phyloP scores from a whole-genome alignment of 2,329 filamentous ascomycete genomes.

The Pseudopyrenochaeta lycopersici region DNA sequence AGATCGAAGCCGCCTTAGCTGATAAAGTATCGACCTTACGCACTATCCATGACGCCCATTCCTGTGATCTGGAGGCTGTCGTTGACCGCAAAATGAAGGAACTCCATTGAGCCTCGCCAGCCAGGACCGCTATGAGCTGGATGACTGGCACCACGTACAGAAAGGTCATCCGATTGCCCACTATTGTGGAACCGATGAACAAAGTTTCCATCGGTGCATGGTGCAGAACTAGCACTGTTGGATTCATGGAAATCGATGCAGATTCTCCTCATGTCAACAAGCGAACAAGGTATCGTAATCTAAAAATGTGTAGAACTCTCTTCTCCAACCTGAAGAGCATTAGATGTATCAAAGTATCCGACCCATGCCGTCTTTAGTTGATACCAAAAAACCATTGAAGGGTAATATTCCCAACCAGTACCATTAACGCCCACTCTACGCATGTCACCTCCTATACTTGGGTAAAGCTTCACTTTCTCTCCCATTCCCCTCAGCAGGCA shows the following conservation, averaged over 20 bases:
- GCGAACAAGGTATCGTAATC: slow-evolving; percentile 13
- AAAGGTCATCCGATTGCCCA: neutral
- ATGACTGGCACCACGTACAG: no score
- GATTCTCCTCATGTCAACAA: neutral
- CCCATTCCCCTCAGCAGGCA: slow-evolving; percentile 11
- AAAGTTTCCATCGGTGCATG: neutral
- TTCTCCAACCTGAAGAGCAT: neutral
- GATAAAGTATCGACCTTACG: slow-evolving; percentile 24
- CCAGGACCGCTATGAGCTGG: no score
- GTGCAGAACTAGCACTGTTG: no score
- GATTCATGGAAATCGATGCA: neutral
- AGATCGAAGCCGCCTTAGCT: slow-evolving; percentile 36
- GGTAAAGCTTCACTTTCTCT: slow-evolving; percentile 40
- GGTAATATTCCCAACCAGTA: neutral
- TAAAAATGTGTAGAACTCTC: neutral
- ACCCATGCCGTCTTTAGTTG: no score
- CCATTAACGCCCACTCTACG: slow-evolving; percentile 6
- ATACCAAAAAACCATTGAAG: no score
- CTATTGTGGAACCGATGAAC: neutral
- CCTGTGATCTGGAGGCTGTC: slow-evolving; percentile 31
- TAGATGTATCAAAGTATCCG: no score
- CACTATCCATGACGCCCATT: slow-evolving; percentile 29
- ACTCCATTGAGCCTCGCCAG: slow-evolving; percentile 19
- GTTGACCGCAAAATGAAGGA: slow-evolving; percentile 28
- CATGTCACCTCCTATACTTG: slow-evolving; percentile 37